These are phyloP conservation scores for Colletotrichum caudatum DNA, from an alignment of 2,329 filamentous ascomycete genomes.

Conservation along the genomic window DNA sequence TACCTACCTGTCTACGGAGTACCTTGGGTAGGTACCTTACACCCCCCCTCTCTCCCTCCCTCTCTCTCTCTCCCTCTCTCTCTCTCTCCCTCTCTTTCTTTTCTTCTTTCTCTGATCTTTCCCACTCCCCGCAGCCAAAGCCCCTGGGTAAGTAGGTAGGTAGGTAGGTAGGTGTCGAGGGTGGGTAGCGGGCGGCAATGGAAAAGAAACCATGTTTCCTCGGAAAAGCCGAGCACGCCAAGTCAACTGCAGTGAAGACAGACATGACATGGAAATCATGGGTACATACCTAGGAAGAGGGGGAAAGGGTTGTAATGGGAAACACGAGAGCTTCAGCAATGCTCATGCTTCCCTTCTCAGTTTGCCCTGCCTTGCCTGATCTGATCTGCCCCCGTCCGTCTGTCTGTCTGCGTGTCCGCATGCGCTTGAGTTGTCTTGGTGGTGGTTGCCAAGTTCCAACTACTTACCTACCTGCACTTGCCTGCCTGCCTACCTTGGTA, in stretches of 20 bases:
- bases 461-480: background rate
- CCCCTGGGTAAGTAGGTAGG: too few relatives aligned
- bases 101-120: background rate
- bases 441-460: background rate
- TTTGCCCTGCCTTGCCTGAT: too few relatives aligned
- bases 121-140: background rate
- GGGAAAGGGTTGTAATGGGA: background rate
- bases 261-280: conserved; percentile 1
- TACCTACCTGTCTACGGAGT: too few relatives aligned
- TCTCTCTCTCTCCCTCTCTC: too few relatives aligned
- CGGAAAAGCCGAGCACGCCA: background rate
- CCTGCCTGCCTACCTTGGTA: background rate
- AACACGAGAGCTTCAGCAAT: background rate
- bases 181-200: background rate
- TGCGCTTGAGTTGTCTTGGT: background rate
- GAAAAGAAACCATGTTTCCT: conserved; percentile 14
- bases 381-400: background rate
- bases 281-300: background rate
- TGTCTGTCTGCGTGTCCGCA: background rate
- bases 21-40: too few relatives aligned
- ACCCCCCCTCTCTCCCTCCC: too few relatives aligned
- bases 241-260: background rate
- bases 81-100: too few relatives aligned
- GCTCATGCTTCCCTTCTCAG: background rate
- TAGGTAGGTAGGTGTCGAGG: background rate